Evolutionary conservation across 305 asterid genomes (phyloP).

Genomic region (Fraxinus xanthoxyloides): DNA sequence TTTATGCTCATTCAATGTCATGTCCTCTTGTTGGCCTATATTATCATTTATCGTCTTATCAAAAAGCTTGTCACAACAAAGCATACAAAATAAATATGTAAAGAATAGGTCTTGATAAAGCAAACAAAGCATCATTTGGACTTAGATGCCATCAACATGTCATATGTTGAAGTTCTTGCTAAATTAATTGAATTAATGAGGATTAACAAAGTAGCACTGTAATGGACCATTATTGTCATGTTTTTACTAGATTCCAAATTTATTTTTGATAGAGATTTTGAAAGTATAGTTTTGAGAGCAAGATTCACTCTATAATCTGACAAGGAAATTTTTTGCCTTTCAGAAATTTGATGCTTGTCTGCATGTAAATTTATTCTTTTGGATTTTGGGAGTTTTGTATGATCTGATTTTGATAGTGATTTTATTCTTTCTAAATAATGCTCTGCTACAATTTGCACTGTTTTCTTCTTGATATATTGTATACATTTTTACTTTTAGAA

Average conservation of each 20-base stretch:
- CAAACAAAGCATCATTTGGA: background rate
- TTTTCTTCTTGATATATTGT: background rate
- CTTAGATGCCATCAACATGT: background rate
- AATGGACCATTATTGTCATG: background rate
- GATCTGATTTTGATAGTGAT: background rate
- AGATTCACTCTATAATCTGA: background rate
- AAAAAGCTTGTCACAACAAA: background rate
- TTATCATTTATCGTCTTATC: background rate
- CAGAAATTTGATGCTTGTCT: background rate
- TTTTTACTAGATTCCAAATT: background rate
- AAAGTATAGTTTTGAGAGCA: background rate
- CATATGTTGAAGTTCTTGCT: background rate
- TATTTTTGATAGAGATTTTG: background rate
- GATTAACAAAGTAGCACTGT: background rate
- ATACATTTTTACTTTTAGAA: conserved; percentile 34
- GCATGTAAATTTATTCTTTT: background rate
- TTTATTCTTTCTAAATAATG: background rate
- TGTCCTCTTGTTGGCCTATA: background rate
- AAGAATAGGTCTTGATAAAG: background rate
- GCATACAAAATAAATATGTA: background rate
- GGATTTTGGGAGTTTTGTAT: background rate
- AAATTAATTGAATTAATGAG: background rate
- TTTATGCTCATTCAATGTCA: background rate
- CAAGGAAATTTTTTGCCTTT: background rate
- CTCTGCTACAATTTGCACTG: background rate